Percentiles rank a stretch among this genome's conserved stretches.
Conservation (phyloP, 768 basidiomycete genomes). For the Gautieria morchelliformis region DNA sequence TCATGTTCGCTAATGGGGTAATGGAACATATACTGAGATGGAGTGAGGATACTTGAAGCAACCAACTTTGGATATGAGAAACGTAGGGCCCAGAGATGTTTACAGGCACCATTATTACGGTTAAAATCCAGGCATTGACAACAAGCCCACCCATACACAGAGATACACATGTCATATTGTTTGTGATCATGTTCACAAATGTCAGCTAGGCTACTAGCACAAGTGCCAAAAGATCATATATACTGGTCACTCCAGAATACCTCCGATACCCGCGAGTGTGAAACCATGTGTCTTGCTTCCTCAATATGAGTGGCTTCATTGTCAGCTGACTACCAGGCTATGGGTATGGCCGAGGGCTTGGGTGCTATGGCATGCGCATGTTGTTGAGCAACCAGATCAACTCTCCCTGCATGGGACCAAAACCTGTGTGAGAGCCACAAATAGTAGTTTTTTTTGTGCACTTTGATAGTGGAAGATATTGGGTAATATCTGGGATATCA, state of each 20-base stretch:
- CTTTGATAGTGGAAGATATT: neutral
- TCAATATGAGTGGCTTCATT: neutral
- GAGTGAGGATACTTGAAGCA: too few relatives aligned
- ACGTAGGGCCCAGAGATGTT: neutral
- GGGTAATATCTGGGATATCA: constrained; percentile 9
- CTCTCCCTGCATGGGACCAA: neutral
- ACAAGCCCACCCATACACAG: neutral
- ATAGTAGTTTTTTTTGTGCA: neutral
- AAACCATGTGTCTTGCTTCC: neutral
- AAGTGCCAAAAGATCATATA: neutral
- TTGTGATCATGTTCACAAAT: neutral
- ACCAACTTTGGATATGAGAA: neutral
- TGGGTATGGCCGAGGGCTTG: neutral
- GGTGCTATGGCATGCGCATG: neutral
- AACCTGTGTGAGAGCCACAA: neutral
- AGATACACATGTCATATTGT: neutral
- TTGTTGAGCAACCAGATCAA: neutral
- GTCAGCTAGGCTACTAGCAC: neutral
- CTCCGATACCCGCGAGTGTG: neutral
- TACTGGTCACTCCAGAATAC: neutral
- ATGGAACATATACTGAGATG: too few relatives aligned
- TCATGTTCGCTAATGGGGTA: too few relatives aligned
- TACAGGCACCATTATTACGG: neutral
- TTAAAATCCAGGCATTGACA: neutral
- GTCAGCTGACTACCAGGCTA: neutral